Percentiles rank a stretch among this genome's conserved stretches.
Evolutionary conservation across 208 protist species (phyloP).

Genomic region (Leishmania turanica): DNA sequence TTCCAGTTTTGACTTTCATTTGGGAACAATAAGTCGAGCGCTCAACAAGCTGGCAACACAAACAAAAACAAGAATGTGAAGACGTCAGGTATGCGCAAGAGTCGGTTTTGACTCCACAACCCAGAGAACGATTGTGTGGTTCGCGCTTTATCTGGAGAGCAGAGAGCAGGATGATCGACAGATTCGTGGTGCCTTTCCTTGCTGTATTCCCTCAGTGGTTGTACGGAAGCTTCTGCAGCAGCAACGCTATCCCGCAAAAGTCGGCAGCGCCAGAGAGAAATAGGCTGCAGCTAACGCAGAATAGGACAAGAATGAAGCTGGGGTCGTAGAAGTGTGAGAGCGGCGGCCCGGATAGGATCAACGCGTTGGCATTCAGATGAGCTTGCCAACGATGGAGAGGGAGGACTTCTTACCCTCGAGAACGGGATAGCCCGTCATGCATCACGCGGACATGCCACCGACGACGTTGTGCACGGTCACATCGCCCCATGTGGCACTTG

Average conservation of each 20-base stretch:
- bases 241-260: conserved; percentile 53
- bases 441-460: conserved; percentile 51
- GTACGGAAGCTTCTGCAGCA: conserved; percentile 44
- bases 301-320: conserved; percentile 40
- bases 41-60: neutral
- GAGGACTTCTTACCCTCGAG: conserved; percentile 42
- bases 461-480: conserved; percentile 43
- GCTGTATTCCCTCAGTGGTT: conserved; percentile 23
- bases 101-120: neutral
- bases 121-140: neutral
- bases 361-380: conserved; percentile 49
- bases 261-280: conserved; percentile 40
- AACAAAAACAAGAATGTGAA: neutral
- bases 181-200: neutral
- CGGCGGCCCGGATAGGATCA: conserved; percentile 38
- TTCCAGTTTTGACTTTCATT: neutral
- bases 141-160: neutral
- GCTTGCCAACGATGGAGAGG: conserved; percentile 56
- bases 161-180: neutral
- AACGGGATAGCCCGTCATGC: conserved; percentile 25
- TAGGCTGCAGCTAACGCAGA: conserved; percentile 47
- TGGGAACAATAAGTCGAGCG: neutral
- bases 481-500: conserved; percentile 4
- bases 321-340: conserved; percentile 34
- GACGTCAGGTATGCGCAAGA: neutral